phyloP scores from a whole-genome alignment of 208 protist species.

The Wallacemonas sp. region DNA sequence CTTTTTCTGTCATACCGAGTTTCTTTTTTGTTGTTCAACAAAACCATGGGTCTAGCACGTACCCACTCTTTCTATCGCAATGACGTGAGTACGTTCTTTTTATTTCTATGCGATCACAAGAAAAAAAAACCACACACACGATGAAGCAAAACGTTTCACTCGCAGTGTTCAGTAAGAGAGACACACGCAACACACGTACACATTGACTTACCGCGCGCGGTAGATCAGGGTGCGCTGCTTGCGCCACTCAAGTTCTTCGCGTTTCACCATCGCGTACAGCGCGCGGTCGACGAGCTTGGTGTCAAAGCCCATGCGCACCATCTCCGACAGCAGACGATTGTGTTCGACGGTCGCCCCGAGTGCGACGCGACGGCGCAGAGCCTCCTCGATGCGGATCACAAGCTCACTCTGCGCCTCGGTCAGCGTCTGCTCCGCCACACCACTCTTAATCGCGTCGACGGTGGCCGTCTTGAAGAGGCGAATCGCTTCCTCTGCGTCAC shows the following conservation, averaged over 20 bases:
- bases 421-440: slow-evolving; percentile 72
- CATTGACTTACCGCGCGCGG: slow-evolving; percentile 48
- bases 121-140: slow-evolving; percentile 8
- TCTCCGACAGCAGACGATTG: slow-evolving; percentile 72
- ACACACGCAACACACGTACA: no score
- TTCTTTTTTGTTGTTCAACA: no score
- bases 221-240: slow-evolving; percentile 86
- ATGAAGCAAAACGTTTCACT: no score
- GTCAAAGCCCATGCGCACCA: slow-evolving; percentile 86
- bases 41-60: no score
- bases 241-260: slow-evolving; percentile 89
- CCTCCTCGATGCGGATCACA: slow-evolving; percentile 83
- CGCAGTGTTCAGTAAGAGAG: no score
- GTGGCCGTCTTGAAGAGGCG: slow-evolving; percentile 95
- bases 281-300: slow-evolving; percentile 83
- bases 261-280: slow-evolving; percentile 87
- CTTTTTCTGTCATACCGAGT: no score
- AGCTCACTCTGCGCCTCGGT: slow-evolving; percentile 86
- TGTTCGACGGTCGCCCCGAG: slow-evolving; percentile 87
- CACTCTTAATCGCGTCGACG: slow-evolving; percentile 91
- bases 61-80: no score
- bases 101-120: neutral
- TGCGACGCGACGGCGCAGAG: slow-evolving; percentile 78
- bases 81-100: no score
- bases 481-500: slow-evolving; percentile 95